These are phyloP conservation scores for Stipa capillata DNA, from an alignment of 176 grass and related monocot species.

Conservation along the genomic window DNA sequence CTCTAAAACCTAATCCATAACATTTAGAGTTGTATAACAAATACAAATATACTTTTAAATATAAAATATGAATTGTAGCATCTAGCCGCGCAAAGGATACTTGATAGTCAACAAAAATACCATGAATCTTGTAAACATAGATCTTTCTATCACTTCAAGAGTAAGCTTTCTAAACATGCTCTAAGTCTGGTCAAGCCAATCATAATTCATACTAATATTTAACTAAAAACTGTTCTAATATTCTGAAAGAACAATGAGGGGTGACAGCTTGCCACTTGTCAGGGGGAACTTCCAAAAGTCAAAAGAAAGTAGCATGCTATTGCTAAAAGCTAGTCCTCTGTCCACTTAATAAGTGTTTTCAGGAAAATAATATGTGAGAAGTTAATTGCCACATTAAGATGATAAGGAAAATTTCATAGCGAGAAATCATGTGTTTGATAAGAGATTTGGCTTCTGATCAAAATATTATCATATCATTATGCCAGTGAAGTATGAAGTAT, in stretches of 20 bases:
- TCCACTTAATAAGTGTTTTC: background rate
- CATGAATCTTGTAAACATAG: background rate
- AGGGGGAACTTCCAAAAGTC: background rate
- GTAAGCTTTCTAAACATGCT: background rate
- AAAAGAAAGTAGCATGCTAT: background rate
- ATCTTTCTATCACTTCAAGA: background rate
- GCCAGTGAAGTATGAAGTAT: background rate
- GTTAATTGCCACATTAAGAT: constrained; percentile 1
- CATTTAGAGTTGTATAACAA: background rate
- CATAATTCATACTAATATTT: background rate
- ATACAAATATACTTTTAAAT: background rate
- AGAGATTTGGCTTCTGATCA: background rate
- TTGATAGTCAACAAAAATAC: background rate
- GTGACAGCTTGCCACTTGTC: background rate
- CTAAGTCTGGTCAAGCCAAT: background rate
- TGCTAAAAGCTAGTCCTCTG: background rate
- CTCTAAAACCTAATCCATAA: no score
- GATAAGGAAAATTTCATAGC: background rate
- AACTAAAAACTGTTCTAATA: background rate
- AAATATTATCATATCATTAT: background rate
- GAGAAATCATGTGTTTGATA: background rate
- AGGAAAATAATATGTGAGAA: background rate
- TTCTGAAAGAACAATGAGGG: background rate
- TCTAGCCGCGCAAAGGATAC: background rate
- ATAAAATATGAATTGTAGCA: background rate